A percentile compares a stretch with the other conserved stretches of the same genome.
Conservation (phyloP, 345 rosid genomes). For the Linum tenue region DNA sequence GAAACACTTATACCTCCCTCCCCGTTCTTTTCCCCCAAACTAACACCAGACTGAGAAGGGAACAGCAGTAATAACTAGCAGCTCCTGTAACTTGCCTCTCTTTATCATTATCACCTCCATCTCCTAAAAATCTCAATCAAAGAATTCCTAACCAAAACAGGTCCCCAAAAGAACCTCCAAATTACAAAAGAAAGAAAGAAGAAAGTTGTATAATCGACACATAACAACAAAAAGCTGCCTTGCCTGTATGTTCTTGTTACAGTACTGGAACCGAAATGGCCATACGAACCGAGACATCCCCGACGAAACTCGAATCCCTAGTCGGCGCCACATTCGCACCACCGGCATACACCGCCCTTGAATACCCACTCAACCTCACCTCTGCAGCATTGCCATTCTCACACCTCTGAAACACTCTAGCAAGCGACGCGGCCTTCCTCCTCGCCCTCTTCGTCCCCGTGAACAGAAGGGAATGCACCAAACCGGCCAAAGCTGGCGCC, state of each 20-base stretch:
- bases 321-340: conserved; percentile 1
- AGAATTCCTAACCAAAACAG: conserved; percentile 31
- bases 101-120: conserved; percentile 9
- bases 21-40: too few species aligned
- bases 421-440: conserved; percentile 91
- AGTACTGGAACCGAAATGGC: conserved; percentile 63
- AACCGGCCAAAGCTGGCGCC: conserved; percentile 70
- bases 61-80: too few species aligned
- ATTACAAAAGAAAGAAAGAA: conserved; percentile 10
- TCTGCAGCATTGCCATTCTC: conserved; percentile 23
- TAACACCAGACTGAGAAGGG: too few species aligned
- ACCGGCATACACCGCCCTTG: too few species aligned
- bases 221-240: too few species aligned
- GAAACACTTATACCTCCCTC: too few species aligned
- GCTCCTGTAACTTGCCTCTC: conserved; percentile 19
- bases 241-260: conserved; percentile 25
- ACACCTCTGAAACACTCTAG: conserved; percentile 73
- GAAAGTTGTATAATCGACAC: neutral
- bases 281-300: conserved; percentile 61
- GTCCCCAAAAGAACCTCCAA: conserved; percentile 23
- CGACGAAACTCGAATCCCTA: conserved; percentile 36
- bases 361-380: too few species aligned
- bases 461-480: conserved; percentile 68
- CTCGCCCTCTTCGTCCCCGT: conserved; percentile 92
- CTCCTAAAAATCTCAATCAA: conserved; percentile 33